Base-by-base conservation (phyloP, 345 rosid genomes). In the Brassica incana region DNA sequence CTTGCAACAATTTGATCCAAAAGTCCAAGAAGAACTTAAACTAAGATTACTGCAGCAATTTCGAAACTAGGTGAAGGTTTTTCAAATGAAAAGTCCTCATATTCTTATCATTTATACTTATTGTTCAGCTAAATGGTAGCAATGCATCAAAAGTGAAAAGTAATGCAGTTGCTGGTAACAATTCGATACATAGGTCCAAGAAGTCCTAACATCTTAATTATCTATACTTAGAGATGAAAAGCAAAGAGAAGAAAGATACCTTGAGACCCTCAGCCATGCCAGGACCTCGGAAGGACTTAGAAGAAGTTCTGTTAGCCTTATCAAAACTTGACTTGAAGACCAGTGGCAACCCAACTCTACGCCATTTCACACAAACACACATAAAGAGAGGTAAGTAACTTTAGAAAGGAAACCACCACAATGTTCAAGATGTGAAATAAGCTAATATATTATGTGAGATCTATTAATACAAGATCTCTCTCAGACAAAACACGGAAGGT, bases 301-400 rank as follows among this genome's bases (percentile, higher is more conserved):
- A 91, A 63, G 99, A 95, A 20, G 98, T 93, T 77, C 97, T 74
- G 77, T 93, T 93, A 73, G 99, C 98, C 86, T 95, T 95, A 84
- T 95, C 99, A 83, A 95, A 95, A 82, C 98, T 95, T 43, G 98
- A 95, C 89, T 95, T 93, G 84, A 95, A 95, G 75, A 88, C 93
- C 79, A 95, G 75, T 0, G 95, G 98, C 84, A 93, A 81, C n/a
- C 97, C 97, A 82, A 90, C 79, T 80, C 99, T 93, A 85, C 77
- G 71, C 77, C 76, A 78, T 65, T 65, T 64, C 18, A 78, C 60
- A 84, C 29, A 73, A 2, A 25, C 23, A 74, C 6, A 60, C n/a
- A 27, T 15, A 32, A 5, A 64, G 14, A n/a, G 14, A 74, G 32
- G 67, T 67, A 29, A 79, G 74, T 54, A 67, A 38, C 56, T 66